Evolutionary conservation across 768 basidiomycete species (phyloP).

Genomic region (Rossbeevera mucosa): DNA sequence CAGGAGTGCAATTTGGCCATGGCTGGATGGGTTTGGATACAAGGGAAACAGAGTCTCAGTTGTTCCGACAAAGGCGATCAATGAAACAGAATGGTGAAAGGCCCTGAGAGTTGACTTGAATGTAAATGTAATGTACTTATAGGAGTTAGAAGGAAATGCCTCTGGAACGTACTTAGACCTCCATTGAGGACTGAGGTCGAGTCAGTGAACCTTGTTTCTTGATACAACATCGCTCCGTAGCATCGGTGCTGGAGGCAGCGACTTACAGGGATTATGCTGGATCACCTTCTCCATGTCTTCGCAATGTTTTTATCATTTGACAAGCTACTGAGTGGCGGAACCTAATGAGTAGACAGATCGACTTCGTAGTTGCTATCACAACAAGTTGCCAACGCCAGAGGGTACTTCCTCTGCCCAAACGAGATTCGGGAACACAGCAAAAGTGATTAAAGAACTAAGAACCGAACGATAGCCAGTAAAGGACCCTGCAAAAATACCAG

Average conservation of each 20-base stretch:
- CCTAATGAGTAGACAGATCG: background rate
- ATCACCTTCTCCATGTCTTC: no score
- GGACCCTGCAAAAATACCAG: background rate
- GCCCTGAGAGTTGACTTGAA: background rate
- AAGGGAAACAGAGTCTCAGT: conserved; percentile 71
- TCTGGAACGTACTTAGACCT: no score
- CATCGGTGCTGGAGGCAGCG: no score
- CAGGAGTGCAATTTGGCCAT: conserved; percentile 81
- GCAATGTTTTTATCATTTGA: no score
- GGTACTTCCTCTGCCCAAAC: background rate
- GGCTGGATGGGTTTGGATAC: conserved; percentile 96
- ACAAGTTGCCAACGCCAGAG: background rate
- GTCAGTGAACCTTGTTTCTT: no score
- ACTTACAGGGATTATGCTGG: no score
- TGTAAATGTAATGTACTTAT: background rate
- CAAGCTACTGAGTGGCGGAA: background rate
- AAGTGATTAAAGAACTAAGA: background rate
- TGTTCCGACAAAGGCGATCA: conserved; percentile 32
- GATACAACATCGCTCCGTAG: no score
- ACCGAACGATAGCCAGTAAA: background rate
- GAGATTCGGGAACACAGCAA: background rate
- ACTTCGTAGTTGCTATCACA: no score
- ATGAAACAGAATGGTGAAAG: conserved; percentile 73
- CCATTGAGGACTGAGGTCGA: no score
- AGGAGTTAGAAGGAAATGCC: background rate